Percentiles rank a stretch among this genome's conserved stretches.
phyloP scores from a whole-genome alignment of 2,329 filamentous ascomycete species.

The Fusarium palustre region DNA sequence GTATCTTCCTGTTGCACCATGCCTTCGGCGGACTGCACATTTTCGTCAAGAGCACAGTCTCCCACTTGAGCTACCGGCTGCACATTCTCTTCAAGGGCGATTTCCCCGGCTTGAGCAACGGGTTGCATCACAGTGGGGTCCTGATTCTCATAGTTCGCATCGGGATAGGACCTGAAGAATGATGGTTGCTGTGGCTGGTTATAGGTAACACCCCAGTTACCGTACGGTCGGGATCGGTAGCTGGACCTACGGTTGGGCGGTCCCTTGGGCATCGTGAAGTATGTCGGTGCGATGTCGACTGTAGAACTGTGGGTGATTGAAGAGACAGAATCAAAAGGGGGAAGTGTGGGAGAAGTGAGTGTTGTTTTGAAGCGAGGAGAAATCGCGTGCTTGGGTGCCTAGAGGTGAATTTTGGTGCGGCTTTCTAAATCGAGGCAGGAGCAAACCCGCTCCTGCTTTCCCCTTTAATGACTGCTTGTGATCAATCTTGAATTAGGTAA shows the following conservation, averaged over 20 bases:
- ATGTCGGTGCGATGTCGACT: neutral
- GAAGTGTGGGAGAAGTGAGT: neutral
- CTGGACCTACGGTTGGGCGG: neutral
- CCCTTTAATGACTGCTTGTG: neutral
- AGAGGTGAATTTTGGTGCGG: neutral
- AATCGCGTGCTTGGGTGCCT: neutral
- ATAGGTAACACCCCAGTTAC: neutral
- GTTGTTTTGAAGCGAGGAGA: neutral
- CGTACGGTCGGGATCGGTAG: neutral
- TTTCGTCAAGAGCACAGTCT: neutral
- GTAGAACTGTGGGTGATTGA: neutral
- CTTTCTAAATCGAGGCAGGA: neutral
- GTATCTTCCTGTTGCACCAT: neutral
- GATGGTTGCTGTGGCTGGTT: neutral
- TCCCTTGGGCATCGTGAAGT: neutral
- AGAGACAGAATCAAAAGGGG: neutral
- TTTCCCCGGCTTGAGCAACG: neutral
- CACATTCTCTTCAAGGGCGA: neutral
- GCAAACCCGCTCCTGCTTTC: neutral
- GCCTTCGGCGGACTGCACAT: neutral
- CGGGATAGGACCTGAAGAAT: too few relatives aligned
- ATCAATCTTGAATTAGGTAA: neutral
- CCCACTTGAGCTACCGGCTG: neutral
- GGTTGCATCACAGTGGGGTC: neutral
- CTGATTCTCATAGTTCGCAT: neutral